A percentile compares a stretch with the other conserved stretches of the same genome.
phyloP scores from a whole-genome alignment of 139 green algal species.

The Nannochloris sp. region DNA sequence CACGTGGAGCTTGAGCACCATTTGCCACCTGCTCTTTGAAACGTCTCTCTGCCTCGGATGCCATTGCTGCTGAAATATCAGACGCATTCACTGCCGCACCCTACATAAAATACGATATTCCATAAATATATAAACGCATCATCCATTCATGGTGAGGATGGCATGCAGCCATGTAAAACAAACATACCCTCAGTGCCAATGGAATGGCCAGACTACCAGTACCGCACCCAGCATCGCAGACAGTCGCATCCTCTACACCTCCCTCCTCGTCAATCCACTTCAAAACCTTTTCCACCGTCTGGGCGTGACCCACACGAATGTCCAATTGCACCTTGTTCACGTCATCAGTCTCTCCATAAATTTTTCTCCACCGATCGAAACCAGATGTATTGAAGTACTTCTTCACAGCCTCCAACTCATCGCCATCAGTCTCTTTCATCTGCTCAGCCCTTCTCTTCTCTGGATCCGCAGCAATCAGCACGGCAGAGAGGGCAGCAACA shows the following conservation, averaged over 20 bases:
- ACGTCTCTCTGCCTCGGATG: conserved; percentile 39
- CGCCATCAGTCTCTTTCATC: conserved; percentile 66
- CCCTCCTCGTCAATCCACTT: conserved; percentile 78
- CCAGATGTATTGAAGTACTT: conserved; percentile 95
- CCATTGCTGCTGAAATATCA: conserved; percentile 90
- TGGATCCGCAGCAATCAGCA: conserved; percentile 68
- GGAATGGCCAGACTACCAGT: conserved; percentile 80
- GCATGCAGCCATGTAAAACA: neutral
- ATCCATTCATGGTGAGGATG: no score
- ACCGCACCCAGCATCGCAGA: conserved; percentile 89
- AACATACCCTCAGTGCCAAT: conserved; percentile 46
- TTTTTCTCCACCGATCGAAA: conserved; percentile 95
- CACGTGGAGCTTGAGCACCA: conserved; percentile 19
- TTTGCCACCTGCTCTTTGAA: conserved; percentile 39
- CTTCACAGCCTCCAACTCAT: conserved; percentile 87
- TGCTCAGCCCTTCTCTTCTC: conserved; percentile 62
- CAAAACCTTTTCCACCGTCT: conserved; percentile 97
- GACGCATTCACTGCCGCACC: conserved; percentile 71
- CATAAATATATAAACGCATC: no score
- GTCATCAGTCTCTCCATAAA: conserved; percentile 97
- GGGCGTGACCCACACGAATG: conserved; percentile 84
- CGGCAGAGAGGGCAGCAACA: conserved; percentile 56
- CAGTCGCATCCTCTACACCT: conserved; percentile 56
- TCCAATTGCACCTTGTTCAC: conserved; percentile 98
- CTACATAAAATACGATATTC: neutral